Percentiles rank a stretch among this genome's conserved stretches.
Evolutionary conservation across 768 basidiomycete genomes (phyloP).

Genomic region (Roridomyces roridus): DNA sequence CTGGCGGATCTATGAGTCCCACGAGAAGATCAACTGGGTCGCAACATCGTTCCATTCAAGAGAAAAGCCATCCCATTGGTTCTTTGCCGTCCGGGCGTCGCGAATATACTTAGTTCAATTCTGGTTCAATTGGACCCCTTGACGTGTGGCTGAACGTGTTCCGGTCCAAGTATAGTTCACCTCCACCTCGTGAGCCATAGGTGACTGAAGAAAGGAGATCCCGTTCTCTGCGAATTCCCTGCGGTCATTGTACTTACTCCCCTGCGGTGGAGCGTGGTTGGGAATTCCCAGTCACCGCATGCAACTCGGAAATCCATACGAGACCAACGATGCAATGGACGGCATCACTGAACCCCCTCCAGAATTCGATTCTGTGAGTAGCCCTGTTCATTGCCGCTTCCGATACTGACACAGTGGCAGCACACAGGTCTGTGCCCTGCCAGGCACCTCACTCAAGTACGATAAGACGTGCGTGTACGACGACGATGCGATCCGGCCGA

Average conservation of each 20-base stretch:
- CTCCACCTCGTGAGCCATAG: no score
- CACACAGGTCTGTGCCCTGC: neutral
- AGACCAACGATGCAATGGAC: neutral
- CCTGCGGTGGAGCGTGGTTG: neutral
- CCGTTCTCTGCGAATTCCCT: no score
- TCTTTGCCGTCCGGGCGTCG: no score
- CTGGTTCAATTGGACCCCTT: no score
- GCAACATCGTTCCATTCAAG: neutral
- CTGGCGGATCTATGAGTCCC: neutral
- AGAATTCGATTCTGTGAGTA: neutral
- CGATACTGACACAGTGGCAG: no score
- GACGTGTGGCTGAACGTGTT: no score
- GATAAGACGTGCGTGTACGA: slow-evolving; percentile 1
- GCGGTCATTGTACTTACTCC: no score
- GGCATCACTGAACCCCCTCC: neutral
- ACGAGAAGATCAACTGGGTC: slow-evolving; percentile 3
- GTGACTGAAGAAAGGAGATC: no score
- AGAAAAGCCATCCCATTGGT: no score
- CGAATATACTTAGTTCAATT: neutral
- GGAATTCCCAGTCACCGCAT: no score
- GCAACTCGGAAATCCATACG: neutral
- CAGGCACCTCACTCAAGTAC: neutral
- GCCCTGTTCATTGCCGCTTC: neutral
- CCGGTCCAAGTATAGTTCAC: no score
- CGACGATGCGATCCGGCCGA: slow-evolving; percentile 2